A percentile compares a stretch with the other conserved stretches of the same genome.
These are phyloP conservation scores for Penicillium cosmopolitanum DNA, from an alignment of 495 filamentous ascomycete genomes.

Conservation along the genomic window DNA sequence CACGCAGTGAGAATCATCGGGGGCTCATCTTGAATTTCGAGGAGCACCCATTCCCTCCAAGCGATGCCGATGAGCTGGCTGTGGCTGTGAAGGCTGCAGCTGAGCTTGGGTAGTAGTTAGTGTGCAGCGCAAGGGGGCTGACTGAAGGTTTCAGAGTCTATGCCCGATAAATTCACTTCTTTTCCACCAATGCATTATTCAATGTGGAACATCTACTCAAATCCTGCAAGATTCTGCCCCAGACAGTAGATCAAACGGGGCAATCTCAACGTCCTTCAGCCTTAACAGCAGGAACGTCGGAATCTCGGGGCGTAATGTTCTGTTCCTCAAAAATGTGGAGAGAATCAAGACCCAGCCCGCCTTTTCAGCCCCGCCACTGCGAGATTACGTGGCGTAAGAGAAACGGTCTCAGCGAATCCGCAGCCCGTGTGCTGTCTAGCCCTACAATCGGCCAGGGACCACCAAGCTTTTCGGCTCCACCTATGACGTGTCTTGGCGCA, in stretches of 20 bases:
- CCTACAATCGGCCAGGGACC: conserved; percentile 2
- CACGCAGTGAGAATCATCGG: background rate
- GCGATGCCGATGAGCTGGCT: background rate
- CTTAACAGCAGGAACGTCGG: background rate
- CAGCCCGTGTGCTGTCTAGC: background rate
- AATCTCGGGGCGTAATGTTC: background rate
- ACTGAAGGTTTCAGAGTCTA: too few species aligned
- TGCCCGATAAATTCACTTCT: too few species aligned
- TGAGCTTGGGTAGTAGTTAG: background rate
- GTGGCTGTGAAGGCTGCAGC: background rate
- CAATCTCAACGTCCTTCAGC: background rate
- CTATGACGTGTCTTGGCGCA: conserved; percentile 2
- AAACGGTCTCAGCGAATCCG: conserved; percentile 1
- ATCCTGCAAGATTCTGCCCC: background rate
- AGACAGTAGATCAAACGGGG: background rate
- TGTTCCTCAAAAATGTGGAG: conserved; percentile 1
- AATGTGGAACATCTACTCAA: background rate
- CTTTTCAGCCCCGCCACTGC: conserved; percentile 9
- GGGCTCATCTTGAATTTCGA: background rate
- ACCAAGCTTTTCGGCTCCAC: conserved; percentile 3
- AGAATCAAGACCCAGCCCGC: background rate
- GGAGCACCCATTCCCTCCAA: background rate
- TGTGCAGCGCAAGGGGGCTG: too few species aligned
- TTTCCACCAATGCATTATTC: too few species aligned
- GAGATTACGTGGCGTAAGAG: conserved; percentile 7